Conservation (phyloP, 176 grass and related monocot species). For the Secale cereale region DNA sequence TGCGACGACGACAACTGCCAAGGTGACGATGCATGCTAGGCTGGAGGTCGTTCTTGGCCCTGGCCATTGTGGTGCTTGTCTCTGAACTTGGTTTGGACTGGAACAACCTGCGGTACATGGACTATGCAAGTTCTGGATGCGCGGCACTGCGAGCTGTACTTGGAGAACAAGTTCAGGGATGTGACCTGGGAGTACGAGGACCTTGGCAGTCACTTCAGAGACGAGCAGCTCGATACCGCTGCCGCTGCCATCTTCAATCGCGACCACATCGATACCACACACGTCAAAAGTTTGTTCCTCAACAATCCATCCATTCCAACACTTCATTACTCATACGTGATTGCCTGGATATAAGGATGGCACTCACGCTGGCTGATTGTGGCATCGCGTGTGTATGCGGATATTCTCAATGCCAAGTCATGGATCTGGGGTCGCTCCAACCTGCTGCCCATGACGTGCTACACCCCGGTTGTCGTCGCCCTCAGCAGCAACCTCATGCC, state of each 20-base stretch:
- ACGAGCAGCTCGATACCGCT: slow-evolving; percentile 24
- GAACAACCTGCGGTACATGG: slow-evolving; percentile 45
- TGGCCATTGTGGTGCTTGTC: not conserved
- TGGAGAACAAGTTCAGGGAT: slow-evolving; percentile 56
- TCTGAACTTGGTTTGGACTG: slow-evolving; percentile 19
- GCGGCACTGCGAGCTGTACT: slow-evolving; percentile 74
- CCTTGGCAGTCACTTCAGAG: slow-evolving; percentile 48
- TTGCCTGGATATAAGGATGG: not conserved
- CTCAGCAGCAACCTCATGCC: slow-evolving; percentile 63
- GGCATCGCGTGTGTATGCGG: not conserved
- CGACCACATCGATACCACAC: not conserved
- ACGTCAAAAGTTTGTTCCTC: slow-evolving; percentile 32
- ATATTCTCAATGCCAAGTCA: slow-evolving; percentile 32
- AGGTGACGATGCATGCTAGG: slow-evolving; percentile 41
- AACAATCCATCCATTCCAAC: slow-evolving; percentile 1
- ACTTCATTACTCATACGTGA: not conserved
- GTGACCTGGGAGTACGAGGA: slow-evolving; percentile 67
- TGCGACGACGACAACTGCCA: slow-evolving; percentile 61
- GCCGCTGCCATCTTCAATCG: slow-evolving; percentile 62
- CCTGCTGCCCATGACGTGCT: slow-evolving; percentile 38
- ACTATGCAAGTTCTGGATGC: slow-evolving; percentile 80
- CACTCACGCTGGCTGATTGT: not conserved
- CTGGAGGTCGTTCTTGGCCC: not conserved
- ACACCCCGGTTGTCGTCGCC: slow-evolving; percentile 40
- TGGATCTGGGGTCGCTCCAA: slow-evolving; percentile 45